These are phyloP conservation scores for Tylopilus sp. DNA, from an alignment of 1,284 basidiomycete species.

Conservation along the genomic window DNA sequence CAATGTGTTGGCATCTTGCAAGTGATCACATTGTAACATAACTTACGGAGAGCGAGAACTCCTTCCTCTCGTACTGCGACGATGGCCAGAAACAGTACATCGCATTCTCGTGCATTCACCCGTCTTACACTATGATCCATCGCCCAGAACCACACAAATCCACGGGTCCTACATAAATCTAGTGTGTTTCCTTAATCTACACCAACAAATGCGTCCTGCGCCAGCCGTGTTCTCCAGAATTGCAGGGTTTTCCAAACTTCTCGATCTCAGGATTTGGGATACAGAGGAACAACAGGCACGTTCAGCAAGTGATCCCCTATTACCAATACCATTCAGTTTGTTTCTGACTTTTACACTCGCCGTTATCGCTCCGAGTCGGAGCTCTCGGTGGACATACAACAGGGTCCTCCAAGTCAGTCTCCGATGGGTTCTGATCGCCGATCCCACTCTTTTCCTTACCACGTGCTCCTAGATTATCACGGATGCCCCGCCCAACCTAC, in stretches of 20 bases:
- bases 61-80: slow-evolving; percentile 5
- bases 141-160: slow-evolving; percentile 44
- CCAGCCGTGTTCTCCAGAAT: slow-evolving; percentile 41
- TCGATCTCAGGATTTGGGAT: slow-evolving; percentile 61
- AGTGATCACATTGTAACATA: too few relatives aligned
- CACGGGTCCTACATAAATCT: slow-evolving; percentile 49
- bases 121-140: slow-evolving; percentile 3
- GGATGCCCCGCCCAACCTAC: slow-evolving; percentile 8
- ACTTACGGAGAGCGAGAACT: slow-evolving; percentile 8
- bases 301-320: slow-evolving; percentile 27
- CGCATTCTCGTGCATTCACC: background rate
- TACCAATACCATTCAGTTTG: background rate
- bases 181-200: slow-evolving; percentile 38
- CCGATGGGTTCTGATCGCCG: too few relatives aligned
- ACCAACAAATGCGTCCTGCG: background rate
- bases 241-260: slow-evolving; percentile 75
- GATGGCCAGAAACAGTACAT: slow-evolving; percentile 60
- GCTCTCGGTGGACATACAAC: slow-evolving; percentile 21
- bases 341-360: slow-evolving; percentile 1
- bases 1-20: too few relatives aligned
- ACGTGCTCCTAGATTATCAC: slow-evolving; percentile 16
- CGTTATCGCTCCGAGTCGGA: slow-evolving; percentile 15
- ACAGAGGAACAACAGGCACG: slow-evolving; percentile 48
- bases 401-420: slow-evolving; percentile 11
- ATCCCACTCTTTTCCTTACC: background rate